These are phyloP conservation scores for Trichaptum fuscoviolaceum DNA, from an alignment of 768 basidiomycete species.

Conservation along the genomic window DNA sequence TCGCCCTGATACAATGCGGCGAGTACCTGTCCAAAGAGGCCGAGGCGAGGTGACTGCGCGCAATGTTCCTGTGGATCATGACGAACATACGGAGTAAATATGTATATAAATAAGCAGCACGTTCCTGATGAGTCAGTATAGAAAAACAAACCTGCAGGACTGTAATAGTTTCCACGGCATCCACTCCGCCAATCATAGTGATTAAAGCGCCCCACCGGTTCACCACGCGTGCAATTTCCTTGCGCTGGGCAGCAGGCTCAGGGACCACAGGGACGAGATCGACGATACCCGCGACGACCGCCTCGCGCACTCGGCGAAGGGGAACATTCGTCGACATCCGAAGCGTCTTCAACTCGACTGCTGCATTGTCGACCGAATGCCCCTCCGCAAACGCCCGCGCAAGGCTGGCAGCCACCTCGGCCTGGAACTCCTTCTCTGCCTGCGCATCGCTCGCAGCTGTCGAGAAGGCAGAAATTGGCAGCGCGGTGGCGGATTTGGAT, in stretches of 20 bases:
- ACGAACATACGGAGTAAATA: background rate
- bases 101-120: background rate
- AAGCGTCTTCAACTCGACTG: slow-evolving; percentile 92
- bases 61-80: slow-evolving; percentile 49
- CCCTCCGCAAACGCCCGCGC: slow-evolving; percentile 90
- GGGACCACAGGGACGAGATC: slow-evolving; percentile 61
- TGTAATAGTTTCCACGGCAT: slow-evolving; percentile 74
- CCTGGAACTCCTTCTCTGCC: slow-evolving; percentile 64
- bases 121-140: slow-evolving; percentile 6
- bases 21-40: slow-evolving; percentile 80
- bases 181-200: slow-evolving; percentile 74
- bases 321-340: slow-evolving; percentile 96
- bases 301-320: slow-evolving; percentile 77
- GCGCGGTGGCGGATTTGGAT: slow-evolving; percentile 45
- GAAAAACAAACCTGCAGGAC: slow-evolving; percentile 61
- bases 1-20: slow-evolving; percentile 89
- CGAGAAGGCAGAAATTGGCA: slow-evolving; percentile 36
- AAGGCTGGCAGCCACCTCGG: slow-evolving; percentile 77
- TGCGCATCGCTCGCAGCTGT: slow-evolving; percentile 34
- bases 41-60: slow-evolving; percentile 52
- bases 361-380: slow-evolving; percentile 88
- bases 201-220: slow-evolving; percentile 81
- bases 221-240: slow-evolving; percentile 58
- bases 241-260: slow-evolving; percentile 52
- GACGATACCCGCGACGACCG: slow-evolving; percentile 82